Evolutionary conservation across 2,329 filamentous ascomycete genomes (phyloP).

Genomic region (Ampelomyces quisqualis): DNA sequence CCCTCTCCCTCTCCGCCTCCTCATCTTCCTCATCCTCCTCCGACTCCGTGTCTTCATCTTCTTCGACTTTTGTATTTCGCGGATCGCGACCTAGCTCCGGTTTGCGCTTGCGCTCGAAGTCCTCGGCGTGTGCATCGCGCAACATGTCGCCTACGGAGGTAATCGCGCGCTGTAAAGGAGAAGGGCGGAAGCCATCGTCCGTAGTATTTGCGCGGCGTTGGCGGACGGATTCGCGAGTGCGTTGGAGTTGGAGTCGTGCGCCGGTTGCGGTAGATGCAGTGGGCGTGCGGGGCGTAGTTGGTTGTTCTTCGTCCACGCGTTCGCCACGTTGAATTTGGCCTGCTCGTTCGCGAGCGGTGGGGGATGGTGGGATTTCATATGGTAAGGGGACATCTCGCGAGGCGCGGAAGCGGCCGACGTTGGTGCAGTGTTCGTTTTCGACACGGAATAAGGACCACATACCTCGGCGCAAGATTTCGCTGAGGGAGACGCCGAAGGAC

Average conservation of each 20-base stretch:
- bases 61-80: conserved; percentile 37
- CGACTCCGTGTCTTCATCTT: conserved; percentile 24
- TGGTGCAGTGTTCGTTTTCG: conserved; percentile 92
- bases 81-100: conserved; percentile 46
- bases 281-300: conserved; percentile 18
- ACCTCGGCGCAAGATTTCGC: conserved; percentile 80
- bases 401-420: conserved; percentile 82
- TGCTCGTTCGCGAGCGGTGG: conserved; percentile 7
- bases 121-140: conserved; percentile 81
- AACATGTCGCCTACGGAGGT: conserved; percentile 67
- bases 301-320: conserved; percentile 37
- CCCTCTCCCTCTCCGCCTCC: conserved; percentile 27
- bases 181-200: conserved; percentile 23
- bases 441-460: conserved; percentile 93
- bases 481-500: conserved; percentile 75
- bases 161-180: conserved; percentile 47
- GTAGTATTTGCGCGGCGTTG: conserved; percentile 15
- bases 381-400: conserved; percentile 84
- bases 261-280: conserved; percentile 1
- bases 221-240: conserved; percentile 14
- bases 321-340: conserved; percentile 7
- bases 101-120: conserved; percentile 79
- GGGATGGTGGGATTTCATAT: conserved; percentile 57
- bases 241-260: conserved; percentile 10
- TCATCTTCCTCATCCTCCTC: conserved; percentile 31